Evolutionary conservation across 2,329 filamentous ascomycete species (phyloP), one percentile per base, ranked within the genome.

Genomic region (Alternaria novae-zelandiae): DNA sequence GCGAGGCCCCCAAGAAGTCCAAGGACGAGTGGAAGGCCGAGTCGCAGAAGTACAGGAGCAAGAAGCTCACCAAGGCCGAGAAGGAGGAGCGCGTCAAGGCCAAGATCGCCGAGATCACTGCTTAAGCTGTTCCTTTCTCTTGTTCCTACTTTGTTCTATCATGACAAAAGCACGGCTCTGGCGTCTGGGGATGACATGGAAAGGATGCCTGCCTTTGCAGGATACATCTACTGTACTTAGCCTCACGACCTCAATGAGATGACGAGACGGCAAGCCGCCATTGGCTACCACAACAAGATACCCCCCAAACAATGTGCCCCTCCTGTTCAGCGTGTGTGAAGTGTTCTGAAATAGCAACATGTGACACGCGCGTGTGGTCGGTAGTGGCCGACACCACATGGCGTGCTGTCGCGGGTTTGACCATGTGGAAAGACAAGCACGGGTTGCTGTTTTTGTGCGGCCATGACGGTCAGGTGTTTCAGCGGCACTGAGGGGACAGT

Each of bases 11-110:
- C 85, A 94, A 97, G 91, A 98, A 98, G 93, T 87, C 84, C 87
- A 98, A 97, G 91, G 95, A 95, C 70, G 89, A 97, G 87, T 96
- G 92, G 92, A 97, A 97, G 91, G 87, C 88, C 73, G 94, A 97
- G 89, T 94, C 92, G 82, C 89, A 93, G 87, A 97, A 98, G 90
- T 93, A 89, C 91, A 89, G 85, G 83, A 84, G 85, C 77, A 77
- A 79, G 78, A 97, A 97, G 90, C 88, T 94, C 74, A 90, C 88
- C 83, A 91, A 90, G 87, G 94, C 88, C 59, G 86, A 98, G 92
- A 93, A 90, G 86, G 85, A 91, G 82, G 87, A 90, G 84, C 88
- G 90, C 75, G 89, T 99, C 84, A 89, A 96, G 90, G 89, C 90
- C 82, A 96, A 92, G 89, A 99, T 99, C 86, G 89, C 91, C 81